Base-by-base conservation (phyloP, 805 yeast genomes). In the Yamadazyma sp. region DNA sequence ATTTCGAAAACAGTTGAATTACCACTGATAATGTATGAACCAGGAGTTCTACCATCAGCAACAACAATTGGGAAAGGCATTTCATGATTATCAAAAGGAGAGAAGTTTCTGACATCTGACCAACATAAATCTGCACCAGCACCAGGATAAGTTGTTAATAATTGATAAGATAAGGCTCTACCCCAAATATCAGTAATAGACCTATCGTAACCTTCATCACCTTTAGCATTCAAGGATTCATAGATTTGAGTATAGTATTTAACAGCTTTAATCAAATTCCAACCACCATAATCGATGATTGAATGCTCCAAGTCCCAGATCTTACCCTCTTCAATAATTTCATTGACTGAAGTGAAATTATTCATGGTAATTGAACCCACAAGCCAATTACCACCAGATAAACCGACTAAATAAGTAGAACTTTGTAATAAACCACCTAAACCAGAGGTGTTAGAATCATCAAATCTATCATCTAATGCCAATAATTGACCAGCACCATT, bases 401-500 rank as follows among this genome's bases (percentile, higher is more conserved):
- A 70, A 10, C 94, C 96, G 2, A 86, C 69, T 9, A 87, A 58
- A 52, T 88, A 88, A 11, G 86, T 76, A 1, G 88, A 53, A 3
- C 84, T 60, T 51, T 83, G 88, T 24, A 87, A 60, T 16, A 88
- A 58, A 5, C 95, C 94, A 24, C 95, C 94, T 31, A 87, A 58
- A 10, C 88, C 87, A 23, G 61, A 53, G 4, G 69, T 65, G 18
- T 61, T 62, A 4, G 77, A 65, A 37, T 70, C 73, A 7, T 51
- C 59, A 4, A 87, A 79, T 48, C 95, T 65, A 51, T 78, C 78
- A 57, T 87, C 96, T 38, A 85, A 59, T 0, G 91, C 95, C 1
- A 89, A 63, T 21, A 88, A 61, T 56, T 82, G 80, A 26, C 96
- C 96, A 8, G 95, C 96, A 1, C 95, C 96, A 40, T 45, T 35